Percentiles rank a stretch among this genome's conserved stretches.
These are phyloP conservation scores for Fusarium chlamydosporum DNA, from an alignment of 2,329 filamentous ascomycete genomes.

Conservation along the genomic window DNA sequence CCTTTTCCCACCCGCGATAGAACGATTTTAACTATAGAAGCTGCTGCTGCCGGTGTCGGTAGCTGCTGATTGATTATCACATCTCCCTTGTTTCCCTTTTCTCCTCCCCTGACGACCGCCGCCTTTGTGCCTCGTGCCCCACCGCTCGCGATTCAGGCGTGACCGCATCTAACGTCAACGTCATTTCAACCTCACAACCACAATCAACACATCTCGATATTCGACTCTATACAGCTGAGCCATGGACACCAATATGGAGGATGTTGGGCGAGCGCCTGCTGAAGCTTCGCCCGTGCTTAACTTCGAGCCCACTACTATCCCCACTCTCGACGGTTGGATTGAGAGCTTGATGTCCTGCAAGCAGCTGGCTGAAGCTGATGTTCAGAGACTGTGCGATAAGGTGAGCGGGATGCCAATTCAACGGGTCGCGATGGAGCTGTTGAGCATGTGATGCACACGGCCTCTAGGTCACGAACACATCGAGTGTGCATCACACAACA, in stretches of 20 bases:
- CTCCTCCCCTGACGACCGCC: slow-evolving; percentile 46
- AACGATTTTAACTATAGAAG: slow-evolving; percentile 32
- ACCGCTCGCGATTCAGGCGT: slow-evolving; percentile 52
- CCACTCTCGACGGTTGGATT: slow-evolving; percentile 97
- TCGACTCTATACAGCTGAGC: slow-evolving; percentile 29
- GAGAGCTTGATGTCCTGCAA: slow-evolving; percentile 99
- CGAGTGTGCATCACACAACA: slow-evolving; percentile 30
- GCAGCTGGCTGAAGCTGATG: slow-evolving; percentile 93
- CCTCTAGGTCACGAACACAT: slow-evolving; percentile 9
- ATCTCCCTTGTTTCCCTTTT: slow-evolving; percentile 32
- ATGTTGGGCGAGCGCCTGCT: slow-evolving; percentile 88
- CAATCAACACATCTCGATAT: slow-evolving; percentile 31
- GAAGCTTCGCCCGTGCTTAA: slow-evolving; percentile 77
- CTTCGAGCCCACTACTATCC: slow-evolving; percentile 87
- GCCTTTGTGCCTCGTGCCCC: slow-evolving; percentile 52
- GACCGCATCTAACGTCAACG: slow-evolving; percentile 52
- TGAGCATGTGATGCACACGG: not conserved
- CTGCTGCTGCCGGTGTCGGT: slow-evolving; percentile 45
- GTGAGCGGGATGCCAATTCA: slow-evolving; percentile 62
- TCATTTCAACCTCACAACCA: slow-evolving; percentile 47
- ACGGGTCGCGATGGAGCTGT: slow-evolving; percentile 6
- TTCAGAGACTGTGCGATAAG: slow-evolving; percentile 98
- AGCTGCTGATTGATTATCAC: slow-evolving; percentile 41
- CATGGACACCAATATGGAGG: slow-evolving; percentile 99
- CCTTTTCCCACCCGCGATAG: slow-evolving; percentile 24